Evolutionary conservation across 2,329 filamentous ascomycete genomes (phyloP).

Genomic region (Aspergillus persii): DNA sequence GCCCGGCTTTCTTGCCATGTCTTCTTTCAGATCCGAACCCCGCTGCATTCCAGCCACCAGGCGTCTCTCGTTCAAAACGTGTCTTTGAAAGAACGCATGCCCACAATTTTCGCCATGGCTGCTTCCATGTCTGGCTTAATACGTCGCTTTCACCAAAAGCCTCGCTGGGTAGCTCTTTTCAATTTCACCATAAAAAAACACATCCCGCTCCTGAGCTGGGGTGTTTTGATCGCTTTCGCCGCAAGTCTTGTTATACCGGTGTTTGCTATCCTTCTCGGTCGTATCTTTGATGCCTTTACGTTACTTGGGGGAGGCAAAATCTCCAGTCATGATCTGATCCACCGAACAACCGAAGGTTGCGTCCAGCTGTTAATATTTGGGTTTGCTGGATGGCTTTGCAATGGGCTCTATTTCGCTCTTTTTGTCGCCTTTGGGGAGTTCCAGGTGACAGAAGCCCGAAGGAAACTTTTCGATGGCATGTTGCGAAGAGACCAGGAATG

Average conservation of each 20-base stretch:
- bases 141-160: constrained; percentile 4
- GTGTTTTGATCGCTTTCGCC: constrained; percentile 55
- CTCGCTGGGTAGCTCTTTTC: constrained; percentile 62
- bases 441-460: constrained; percentile 67
- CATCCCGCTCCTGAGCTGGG: constrained; percentile 52
- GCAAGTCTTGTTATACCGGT: constrained; percentile 64
- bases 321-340: constrained; percentile 52
- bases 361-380: constrained; percentile 64
- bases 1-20: not conserved
- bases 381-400: constrained; percentile 63
- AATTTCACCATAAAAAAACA: constrained; percentile 67
- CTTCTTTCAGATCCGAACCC: not conserved
- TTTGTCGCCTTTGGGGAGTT: constrained; percentile 81
- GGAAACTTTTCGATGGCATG: constrained; percentile 64
- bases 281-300: constrained; percentile 70
- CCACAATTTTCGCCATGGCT: not conserved
- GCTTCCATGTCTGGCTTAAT: not conserved
- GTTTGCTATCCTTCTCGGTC: constrained; percentile 69
- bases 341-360: constrained; percentile 59
- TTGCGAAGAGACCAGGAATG: constrained; percentile 73
- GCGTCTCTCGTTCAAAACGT: not conserved
- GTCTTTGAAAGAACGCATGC: not conserved
- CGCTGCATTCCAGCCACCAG: not conserved
- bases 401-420: constrained; percentile 63
- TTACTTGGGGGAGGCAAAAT: constrained; percentile 59